Conservation (phyloP, 352 stramenopile genomes). For the Plasmopara viticola region DNA sequence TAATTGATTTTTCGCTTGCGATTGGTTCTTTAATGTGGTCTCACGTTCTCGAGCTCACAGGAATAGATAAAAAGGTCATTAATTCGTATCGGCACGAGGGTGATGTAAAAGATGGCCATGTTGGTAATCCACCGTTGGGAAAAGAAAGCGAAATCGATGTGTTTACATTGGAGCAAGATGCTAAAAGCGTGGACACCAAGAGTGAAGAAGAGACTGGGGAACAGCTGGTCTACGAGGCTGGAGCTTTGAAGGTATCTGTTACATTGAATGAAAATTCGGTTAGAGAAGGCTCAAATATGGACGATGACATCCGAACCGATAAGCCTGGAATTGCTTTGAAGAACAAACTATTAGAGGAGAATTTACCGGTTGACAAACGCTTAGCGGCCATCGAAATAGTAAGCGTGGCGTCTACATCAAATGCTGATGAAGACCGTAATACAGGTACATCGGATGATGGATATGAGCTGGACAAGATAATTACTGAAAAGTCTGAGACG, state of each 20-base stretch:
- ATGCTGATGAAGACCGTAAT: conserved; percentile 2
- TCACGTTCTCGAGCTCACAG: conserved; percentile 19
- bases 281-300: conserved; percentile 1
- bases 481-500: not conserved
- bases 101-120: not conserved
- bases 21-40: conserved; percentile 21
- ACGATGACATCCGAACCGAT: not conserved
- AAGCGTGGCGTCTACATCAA: not conserved
- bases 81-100: not conserved
- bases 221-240: conserved; percentile 1
- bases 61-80: conserved; percentile 1
- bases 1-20: conserved; percentile 27
- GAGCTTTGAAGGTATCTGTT: not conserved
- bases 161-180: conserved; percentile 2
- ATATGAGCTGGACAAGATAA: conserved; percentile 2
- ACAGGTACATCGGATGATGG: not conserved
- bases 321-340: not conserved
- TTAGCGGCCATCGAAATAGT: conserved; percentile 1
- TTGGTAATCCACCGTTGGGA: not conserved
- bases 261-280: conserved; percentile 3
- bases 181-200: conserved; percentile 8
- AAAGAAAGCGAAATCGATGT: conserved; percentile 4
- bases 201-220: conserved; percentile 2
- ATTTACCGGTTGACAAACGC: conserved; percentile 2
- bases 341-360: conserved; percentile 1